Evolutionary conservation across 108 stramenopile species (phyloP).

Genomic region (Phaeodactylum tricornutum): DNA sequence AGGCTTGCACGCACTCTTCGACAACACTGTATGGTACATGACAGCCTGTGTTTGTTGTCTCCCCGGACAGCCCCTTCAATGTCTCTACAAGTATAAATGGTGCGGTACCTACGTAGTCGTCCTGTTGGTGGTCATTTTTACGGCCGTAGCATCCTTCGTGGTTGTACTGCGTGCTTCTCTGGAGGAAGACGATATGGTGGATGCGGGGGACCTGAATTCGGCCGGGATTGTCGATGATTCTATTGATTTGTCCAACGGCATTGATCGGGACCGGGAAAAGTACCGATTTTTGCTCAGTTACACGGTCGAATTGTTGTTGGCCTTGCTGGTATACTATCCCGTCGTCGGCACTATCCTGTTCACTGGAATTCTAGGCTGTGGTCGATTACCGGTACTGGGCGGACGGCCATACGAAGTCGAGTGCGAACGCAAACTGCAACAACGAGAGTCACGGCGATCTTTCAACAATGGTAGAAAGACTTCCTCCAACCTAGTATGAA

Average conservation of each 20-base stretch:
- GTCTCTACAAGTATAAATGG: slow-evolving; percentile 17
- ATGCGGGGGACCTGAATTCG: background rate
- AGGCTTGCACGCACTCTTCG: slow-evolving; percentile 49
- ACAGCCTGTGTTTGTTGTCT: slow-evolving; percentile 66
- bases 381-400: slow-evolving; percentile 40
- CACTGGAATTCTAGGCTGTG: slow-evolving; percentile 52
- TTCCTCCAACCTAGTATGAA: too few relatives aligned
- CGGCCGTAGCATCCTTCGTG: slow-evolving; percentile 36
- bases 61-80: slow-evolving; percentile 25
- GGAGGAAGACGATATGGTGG: slow-evolving; percentile 1
- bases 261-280: slow-evolving; percentile 19
- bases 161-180: slow-evolving; percentile 42
- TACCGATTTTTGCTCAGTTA: slow-evolving; percentile 62
- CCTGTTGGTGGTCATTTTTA: slow-evolving; percentile 15
- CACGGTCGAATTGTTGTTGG: slow-evolving; percentile 46
- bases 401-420: slow-evolving; percentile 45
- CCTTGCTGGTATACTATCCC: slow-evolving; percentile 60
- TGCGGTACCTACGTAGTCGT: slow-evolving; percentile 32
- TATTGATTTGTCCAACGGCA: slow-evolving; percentile 5
- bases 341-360: slow-evolving; percentile 57
- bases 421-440: slow-evolving; percentile 8
- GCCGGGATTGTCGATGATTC: slow-evolving; percentile 9
- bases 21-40: slow-evolving; percentile 63
- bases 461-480: too few relatives aligned
- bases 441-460: too few relatives aligned